Conservation (phyloP, 345 rosid species). For the Brassica juncea region DNA sequence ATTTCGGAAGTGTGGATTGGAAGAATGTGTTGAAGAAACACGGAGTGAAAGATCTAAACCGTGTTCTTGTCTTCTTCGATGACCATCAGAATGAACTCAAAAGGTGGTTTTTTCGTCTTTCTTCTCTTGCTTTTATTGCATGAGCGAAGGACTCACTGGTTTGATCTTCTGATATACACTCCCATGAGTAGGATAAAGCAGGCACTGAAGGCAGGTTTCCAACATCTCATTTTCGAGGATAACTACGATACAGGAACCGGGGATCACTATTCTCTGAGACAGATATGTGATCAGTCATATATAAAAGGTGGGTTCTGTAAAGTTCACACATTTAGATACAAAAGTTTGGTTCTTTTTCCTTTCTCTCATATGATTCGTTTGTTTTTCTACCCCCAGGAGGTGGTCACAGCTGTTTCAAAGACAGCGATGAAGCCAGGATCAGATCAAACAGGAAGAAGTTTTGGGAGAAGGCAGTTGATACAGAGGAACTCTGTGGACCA, state of each 20-base stretch:
- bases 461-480: conserved; percentile 94
- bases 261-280: conserved; percentile 95
- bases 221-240: conserved; percentile 92
- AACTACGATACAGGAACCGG: conserved; percentile 99
- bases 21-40: conserved; percentile 62
- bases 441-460: conserved; percentile 83
- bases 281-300: conserved; percentile 93
- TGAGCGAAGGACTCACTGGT: background rate
- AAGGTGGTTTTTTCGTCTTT: conserved; percentile 50
- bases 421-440: conserved; percentile 88
- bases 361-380: conserved; percentile 14
- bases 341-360: background rate
- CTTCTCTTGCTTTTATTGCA: background rate
- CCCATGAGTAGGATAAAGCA: conserved; percentile 65
- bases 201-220: conserved; percentile 83
- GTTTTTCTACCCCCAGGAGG: conserved; percentile 63
- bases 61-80: conserved; percentile 82
- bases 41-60: conserved; percentile 61
- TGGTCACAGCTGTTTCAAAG: conserved; percentile 95
- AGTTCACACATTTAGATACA: background rate
- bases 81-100: conserved; percentile 98
- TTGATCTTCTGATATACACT: conserved; percentile 10
- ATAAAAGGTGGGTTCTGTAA: conserved; percentile 57
- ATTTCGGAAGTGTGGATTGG: conserved; percentile 94
- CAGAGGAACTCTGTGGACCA: conserved; percentile 77